Evolutionary conservation across 2,329 filamentous ascomycete species (phyloP).

Genomic region (Zymoseptoria crescenta): DNA sequence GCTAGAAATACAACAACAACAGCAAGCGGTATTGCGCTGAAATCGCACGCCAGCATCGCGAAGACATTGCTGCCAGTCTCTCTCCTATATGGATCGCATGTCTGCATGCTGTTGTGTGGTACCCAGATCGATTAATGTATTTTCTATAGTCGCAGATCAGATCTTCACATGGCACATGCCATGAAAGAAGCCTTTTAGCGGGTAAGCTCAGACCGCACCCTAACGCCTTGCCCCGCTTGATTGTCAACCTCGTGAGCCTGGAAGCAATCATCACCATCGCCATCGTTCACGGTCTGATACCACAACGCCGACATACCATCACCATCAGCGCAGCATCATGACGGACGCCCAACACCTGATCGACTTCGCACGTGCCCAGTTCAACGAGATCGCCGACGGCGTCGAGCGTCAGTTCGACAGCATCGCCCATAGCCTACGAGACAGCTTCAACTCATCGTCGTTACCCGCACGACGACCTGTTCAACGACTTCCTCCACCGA

Average conservation of each 20-base stretch:
- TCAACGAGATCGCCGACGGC: slow-evolving; percentile 61
- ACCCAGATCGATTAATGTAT: too few species aligned
- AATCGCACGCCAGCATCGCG: too few species aligned
- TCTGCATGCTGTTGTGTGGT: too few species aligned
- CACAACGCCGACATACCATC: neutral
- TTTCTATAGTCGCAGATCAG: neutral
- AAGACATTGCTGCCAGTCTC: too few species aligned
- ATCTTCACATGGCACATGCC: neutral
- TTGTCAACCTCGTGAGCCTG: neutral
- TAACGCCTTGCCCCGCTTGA: neutral
- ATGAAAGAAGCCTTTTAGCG: neutral
- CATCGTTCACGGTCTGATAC: neutral
- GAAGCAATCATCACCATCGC: neutral
- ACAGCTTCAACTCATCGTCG: slow-evolving; percentile 53
- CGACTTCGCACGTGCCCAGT: slow-evolving; percentile 29
- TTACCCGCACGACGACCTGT: slow-evolving; percentile 39
- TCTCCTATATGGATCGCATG: too few species aligned
- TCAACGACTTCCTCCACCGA: slow-evolving; percentile 32
- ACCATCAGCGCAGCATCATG: slow-evolving; percentile 15
- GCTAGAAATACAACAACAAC: too few species aligned
- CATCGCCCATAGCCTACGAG: slow-evolving; percentile 62
- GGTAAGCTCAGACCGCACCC: neutral
- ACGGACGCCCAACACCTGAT: slow-evolving; percentile 32
- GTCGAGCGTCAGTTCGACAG: slow-evolving; percentile 75
- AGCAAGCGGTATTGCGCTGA: too few species aligned